Evolutionary conservation across 129 eudicot genomes (phyloP), one percentile per base, ranked within the genome.

Genomic region (Cynara cardunculus): DNA sequence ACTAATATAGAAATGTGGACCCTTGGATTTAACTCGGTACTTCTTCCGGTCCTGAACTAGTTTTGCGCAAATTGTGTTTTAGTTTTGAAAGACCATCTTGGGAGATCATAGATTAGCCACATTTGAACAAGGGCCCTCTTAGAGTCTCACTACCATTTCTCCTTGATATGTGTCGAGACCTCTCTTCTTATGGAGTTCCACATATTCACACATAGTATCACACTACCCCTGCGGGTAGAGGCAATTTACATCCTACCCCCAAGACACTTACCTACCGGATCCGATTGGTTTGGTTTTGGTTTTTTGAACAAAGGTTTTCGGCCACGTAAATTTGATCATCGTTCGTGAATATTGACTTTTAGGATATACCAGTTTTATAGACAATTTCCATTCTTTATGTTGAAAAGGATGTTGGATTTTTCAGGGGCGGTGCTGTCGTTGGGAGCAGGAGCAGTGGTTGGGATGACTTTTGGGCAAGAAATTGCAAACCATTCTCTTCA

Each of bases 381-480:
- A 72, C 28, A 19, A 9, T 21, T 66, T 16, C 7, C 44, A n/a
- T 19, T 18, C 65, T 56, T 8, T 5, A 37, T 31, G 4, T 31
- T 24, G 53, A 71, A 71, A 35, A 28, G 49, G 31, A 59, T 59
- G 25, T 9, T 73, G 32, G 26, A n/a, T 18, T 46, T 59, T 37
- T 53, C 90, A 93, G 98, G 98, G 66, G 88, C 98, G 22, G 88
- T 82, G 25, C 81, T 94, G 18, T 81, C 97, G 1, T 76, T 94
- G 34, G 98, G 88, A 66, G 92, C 94, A 26, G 98, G 98, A 68
- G 97, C 89, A 12, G 89, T 87, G 37, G 86, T 90, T 56, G 98
- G 98, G 26, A 82, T 87, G 91, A 89, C 89, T 34, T 91, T 91
- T 65, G 98, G 97, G 30, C 83, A 84, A 25, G 97, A 94, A 72